Conservation (phyloP, 169 alveolate species). For the Plasmodium gaboni region DNA sequence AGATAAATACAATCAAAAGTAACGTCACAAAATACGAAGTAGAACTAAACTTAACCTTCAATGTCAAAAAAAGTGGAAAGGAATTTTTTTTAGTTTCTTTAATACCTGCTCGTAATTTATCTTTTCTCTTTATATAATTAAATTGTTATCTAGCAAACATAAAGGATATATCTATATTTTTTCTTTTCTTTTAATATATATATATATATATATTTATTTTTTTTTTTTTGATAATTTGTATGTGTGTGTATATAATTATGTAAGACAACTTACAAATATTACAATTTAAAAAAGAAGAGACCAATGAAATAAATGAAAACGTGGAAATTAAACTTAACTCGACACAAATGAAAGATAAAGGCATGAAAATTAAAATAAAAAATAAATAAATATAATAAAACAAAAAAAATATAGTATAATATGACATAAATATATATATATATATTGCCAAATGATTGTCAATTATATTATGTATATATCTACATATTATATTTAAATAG, state of each 20-base stretch:
- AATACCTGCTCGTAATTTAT: slow-evolving; percentile 49
- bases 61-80: slow-evolving; percentile 14
- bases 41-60: slow-evolving; percentile 11
- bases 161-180: background rate
- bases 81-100: slow-evolving; percentile 41
- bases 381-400: background rate
- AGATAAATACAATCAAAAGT: slow-evolving; percentile 37
- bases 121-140: background rate
- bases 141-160: background rate
- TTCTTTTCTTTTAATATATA: background rate
- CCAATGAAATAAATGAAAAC: slow-evolving; percentile 7
- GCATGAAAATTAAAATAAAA: background rate
- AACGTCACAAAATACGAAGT: slow-evolving; percentile 37
- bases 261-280: slow-evolving; percentile 38
- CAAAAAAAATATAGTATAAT: background rate
- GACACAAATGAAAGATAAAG: slow-evolving; percentile 12
- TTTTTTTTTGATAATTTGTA: background rate
- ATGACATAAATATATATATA: background rate
- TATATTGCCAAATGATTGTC: background rate
- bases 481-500: background rate
- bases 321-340: slow-evolving; percentile 36
- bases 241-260: background rate
- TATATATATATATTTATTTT: background rate
- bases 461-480: background rate
- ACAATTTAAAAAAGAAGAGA: slow-evolving; percentile 36